A percentile compares a stretch with the other conserved stretches of the same genome.
These are phyloP conservation scores for Acacia pycnantha DNA, from an alignment of 331 rosid species.

Conservation along the genomic window DNA sequence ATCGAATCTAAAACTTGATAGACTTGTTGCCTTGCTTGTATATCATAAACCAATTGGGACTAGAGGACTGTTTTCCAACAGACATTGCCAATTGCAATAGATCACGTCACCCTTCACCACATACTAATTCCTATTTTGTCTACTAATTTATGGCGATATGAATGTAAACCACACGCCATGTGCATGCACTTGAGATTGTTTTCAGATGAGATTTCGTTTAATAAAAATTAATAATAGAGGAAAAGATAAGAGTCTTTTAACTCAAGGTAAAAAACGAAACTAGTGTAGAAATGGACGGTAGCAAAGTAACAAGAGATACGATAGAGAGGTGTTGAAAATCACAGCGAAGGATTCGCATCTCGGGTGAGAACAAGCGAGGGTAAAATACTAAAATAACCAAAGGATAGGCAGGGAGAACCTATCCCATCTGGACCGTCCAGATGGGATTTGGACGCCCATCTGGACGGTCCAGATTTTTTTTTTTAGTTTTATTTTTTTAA, in stretches of 20 bases:
- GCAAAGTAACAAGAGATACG: not conserved
- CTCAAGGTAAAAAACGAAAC: not conserved
- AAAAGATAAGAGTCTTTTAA: no score
- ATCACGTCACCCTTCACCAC: no score
- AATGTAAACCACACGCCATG: not conserved
- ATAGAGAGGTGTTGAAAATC: no score
- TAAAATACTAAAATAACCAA: not conserved
- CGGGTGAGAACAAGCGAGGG: not conserved
- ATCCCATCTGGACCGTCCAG: no score
- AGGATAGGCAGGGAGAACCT: no score
- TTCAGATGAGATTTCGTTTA: no score
- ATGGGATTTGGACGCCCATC: no score
- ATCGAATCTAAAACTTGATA: not conserved
- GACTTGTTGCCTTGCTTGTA: not conserved
- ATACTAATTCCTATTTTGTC: not conserved
- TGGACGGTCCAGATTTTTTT: no score
- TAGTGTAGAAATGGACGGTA: not conserved
- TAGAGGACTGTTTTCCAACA: not conserved
- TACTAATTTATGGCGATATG: not conserved
- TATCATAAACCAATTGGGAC: not conserved
- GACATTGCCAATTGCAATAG: not conserved
- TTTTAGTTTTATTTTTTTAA: no score
- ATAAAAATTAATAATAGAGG: not conserved
- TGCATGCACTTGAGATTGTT: not conserved
- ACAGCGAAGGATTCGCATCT: not conserved